phyloP scores from a whole-genome alignment of 768 basidiomycete species.

The Macrolepiota albuminosa region DNA sequence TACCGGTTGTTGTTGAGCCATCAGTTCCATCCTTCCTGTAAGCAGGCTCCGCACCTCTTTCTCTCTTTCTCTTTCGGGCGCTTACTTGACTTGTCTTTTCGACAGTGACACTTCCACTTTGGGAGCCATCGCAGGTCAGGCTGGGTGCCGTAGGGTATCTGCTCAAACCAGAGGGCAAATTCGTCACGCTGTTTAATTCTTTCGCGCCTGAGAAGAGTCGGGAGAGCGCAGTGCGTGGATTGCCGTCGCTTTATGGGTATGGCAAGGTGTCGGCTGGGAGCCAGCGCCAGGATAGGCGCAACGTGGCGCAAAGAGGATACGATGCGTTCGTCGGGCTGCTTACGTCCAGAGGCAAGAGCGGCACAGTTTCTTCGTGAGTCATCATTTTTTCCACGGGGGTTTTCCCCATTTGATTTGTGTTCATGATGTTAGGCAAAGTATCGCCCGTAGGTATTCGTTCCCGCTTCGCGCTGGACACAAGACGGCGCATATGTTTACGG shows the following conservation, averaged over 20 bases:
- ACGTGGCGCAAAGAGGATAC: slow-evolving; percentile 49
- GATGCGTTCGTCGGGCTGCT: slow-evolving; percentile 50
- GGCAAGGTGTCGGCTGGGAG: slow-evolving; percentile 41
- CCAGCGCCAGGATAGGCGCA: slow-evolving; percentile 55
- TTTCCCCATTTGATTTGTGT: slow-evolving; percentile 53
- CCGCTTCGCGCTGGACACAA: slow-evolving; percentile 63
- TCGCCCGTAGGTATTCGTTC: slow-evolving; percentile 51
- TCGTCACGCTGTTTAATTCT: slow-evolving; percentile 70
- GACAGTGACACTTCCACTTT: slow-evolving; percentile 62
- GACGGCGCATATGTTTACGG: slow-evolving; percentile 61
- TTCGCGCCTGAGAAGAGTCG: slow-evolving; percentile 47
- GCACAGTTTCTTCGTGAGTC: slow-evolving; percentile 38
- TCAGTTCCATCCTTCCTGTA: slow-evolving; percentile 64
- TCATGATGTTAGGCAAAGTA: slow-evolving; percentile 31
- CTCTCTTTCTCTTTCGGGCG: background rate
- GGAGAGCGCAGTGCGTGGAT: slow-evolving; percentile 34
- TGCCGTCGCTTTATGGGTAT: slow-evolving; percentile 62
- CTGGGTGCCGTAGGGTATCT: slow-evolving; percentile 78
- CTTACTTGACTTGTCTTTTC: background rate
- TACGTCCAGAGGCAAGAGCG: slow-evolving; percentile 34
- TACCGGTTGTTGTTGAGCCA: slow-evolving; percentile 68
- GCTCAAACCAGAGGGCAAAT: slow-evolving; percentile 59
- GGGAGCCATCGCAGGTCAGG: slow-evolving; percentile 58
- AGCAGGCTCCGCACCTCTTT: slow-evolving; percentile 17
- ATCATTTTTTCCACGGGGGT: background rate